Percentiles rank a stretch among this genome's conserved stretches.
Evolutionary conservation across 2,329 filamentous ascomycete genomes (phyloP).

Genomic region (Exophiala aquamarina): DNA sequence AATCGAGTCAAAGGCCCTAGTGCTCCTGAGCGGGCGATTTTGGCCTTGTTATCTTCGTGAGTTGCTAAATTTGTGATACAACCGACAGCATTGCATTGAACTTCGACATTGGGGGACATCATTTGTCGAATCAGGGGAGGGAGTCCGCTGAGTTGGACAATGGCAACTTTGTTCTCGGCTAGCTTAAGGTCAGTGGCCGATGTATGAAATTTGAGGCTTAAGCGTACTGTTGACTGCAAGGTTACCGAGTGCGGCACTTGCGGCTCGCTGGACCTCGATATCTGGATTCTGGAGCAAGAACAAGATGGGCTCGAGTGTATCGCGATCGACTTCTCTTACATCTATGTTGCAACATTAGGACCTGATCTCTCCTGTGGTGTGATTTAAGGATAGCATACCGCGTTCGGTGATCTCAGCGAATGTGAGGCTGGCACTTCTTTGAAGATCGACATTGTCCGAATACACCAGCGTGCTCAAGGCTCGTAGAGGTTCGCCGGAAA

Average conservation of each 20-base stretch:
- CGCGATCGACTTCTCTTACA: conserved; percentile 91
- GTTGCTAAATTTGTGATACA: conserved; percentile 98
- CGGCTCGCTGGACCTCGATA: conserved; percentile 94
- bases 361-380: background rate
- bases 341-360: conserved; percentile 57
- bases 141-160: conserved; percentile 87
- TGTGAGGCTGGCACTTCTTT: conserved; percentile 94
- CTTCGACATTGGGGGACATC: conserved; percentile 96
- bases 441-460: conserved; percentile 96
- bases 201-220: conserved; percentile 7
- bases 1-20: conserved; percentile 85
- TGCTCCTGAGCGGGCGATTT: conserved; percentile 93
- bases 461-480: conserved; percentile 95
- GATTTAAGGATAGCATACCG: conserved; percentile 57
- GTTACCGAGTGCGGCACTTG: conserved; percentile 93
- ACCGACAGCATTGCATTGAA: conserved; percentile 97
- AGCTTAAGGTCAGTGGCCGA: conserved; percentile 42
- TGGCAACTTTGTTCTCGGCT: conserved; percentile 98
- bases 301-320: conserved; percentile 93
- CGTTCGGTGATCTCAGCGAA: conserved; percentile 98
- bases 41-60: conserved; percentile 98
- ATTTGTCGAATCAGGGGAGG: conserved; percentile 94
- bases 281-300: conserved; percentile 93
- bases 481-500: conserved; percentile 89
- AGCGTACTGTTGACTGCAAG: conserved; percentile 90